Evolutionary conservation across 345 rosid genomes (phyloP).

Genomic region (Brassica nigra): DNA sequence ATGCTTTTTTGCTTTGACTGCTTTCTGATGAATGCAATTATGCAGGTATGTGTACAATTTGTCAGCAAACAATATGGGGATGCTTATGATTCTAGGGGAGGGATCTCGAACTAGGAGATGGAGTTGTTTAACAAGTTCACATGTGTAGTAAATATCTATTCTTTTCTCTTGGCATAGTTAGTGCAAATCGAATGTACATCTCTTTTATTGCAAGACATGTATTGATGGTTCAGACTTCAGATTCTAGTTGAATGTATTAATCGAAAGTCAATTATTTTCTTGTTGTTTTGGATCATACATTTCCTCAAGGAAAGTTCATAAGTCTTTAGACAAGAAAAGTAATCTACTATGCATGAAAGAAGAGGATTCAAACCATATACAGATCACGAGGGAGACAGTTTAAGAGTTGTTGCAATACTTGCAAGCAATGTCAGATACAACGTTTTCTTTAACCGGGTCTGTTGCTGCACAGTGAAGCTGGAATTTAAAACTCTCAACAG

Average conservation of each 20-base stretch:
- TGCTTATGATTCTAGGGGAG: conserved; percentile 84
- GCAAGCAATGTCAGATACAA: background rate
- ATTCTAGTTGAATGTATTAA: conserved; percentile 6
- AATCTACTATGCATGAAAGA: background rate
- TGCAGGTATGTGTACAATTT: conserved; percentile 62
- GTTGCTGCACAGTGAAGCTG: conserved; percentile 67
- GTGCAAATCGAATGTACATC: conserved; percentile 25
- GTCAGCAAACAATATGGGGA: conserved; percentile 66
- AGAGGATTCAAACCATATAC: background rate
- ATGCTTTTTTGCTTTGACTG: background rate
- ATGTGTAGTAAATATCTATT: conserved; percentile 40
- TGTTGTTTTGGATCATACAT: background rate
- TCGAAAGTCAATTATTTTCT: background rate
- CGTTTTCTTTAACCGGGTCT: conserved; percentile 42
- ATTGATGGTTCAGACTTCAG: background rate
- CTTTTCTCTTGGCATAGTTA: conserved; percentile 19
- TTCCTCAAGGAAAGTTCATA: background rate
- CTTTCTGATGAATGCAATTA: background rate
- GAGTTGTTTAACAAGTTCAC: conserved; percentile 76
- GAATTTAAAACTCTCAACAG: conserved; percentile 60
- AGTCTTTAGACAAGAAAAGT: background rate
- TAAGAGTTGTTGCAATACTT: background rate
- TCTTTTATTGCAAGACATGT: conserved; percentile 20
- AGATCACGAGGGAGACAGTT: background rate
- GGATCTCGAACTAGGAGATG: conserved; percentile 59